A percentile compares a stretch with the other conserved stretches of the same genome.
Conservation (phyloP, 257 asterid species). For the Hygrophila difformis region DNA sequence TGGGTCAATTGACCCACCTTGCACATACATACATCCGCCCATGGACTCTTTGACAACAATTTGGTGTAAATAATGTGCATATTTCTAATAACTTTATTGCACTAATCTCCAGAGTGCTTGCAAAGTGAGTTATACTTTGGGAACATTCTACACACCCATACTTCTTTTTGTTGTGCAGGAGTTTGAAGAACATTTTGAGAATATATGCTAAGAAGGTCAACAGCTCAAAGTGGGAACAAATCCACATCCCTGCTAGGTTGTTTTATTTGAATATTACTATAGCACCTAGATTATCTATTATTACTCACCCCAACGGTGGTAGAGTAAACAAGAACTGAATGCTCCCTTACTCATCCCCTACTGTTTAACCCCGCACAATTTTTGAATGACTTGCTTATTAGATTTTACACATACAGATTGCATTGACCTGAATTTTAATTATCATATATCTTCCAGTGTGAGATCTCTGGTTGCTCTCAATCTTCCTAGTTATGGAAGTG, state of each 20-base stretch:
- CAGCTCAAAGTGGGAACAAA: constrained; percentile 71
- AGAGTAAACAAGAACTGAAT: not conserved
- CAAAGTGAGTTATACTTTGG: constrained; percentile 8
- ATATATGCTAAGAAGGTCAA: constrained; percentile 84
- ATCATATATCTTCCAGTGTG: constrained; percentile 64
- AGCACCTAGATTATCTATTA: constrained; percentile 3
- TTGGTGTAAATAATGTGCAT: not conserved
- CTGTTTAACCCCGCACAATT: not conserved
- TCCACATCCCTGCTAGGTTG: constrained; percentile 84
- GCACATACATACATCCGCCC: no score
- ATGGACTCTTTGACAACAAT: no score
- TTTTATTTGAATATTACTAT: constrained; percentile 9
- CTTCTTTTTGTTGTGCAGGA: constrained; percentile 37
- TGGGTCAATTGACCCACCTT: no score
- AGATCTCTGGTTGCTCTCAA: constrained; percentile 87
- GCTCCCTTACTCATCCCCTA: not conserved
- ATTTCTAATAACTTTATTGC: no score
- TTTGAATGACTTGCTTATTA: not conserved
- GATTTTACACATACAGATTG: not conserved
- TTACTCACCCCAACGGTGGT: not conserved
- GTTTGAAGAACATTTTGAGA: constrained; percentile 86
- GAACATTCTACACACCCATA: not conserved
- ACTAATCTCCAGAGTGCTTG: not conserved
- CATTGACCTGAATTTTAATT: constrained; percentile 10
- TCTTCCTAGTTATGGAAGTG: constrained; percentile 99